Base-by-base conservation (phyloP, 257 asterid genomes). In the Lithospermum erythrorhizon region DNA sequence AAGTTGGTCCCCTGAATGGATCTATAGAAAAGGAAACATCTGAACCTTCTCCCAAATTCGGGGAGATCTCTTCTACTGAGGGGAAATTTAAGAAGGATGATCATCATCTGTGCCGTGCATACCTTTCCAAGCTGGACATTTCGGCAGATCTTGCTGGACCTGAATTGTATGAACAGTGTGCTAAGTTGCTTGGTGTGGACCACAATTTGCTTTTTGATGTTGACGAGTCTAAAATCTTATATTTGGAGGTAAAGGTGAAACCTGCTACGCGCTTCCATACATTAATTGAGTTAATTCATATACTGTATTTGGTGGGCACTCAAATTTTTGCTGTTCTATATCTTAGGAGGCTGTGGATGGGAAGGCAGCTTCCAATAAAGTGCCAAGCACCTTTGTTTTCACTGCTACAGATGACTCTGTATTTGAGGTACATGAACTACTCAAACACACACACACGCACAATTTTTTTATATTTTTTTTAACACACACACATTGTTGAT, bases 81-180 rank as follows among this genome's bases (percentile, higher is more conserved):
- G 73, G 74, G 63, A 37, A 70, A 48, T 74, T 75, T 1, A 41
- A 69, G 70, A 82, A 77, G 83, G 89, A 79, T 56, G 89, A 79
- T 24, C 61, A 52, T 17, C 67, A 25, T 55, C 64, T 73, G 62
- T 78, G 68, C 72, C 77, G 59, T 68, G 68, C 74, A 69, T 93
- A 89, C 79, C 81, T 93, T 24, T 78, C 90, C 62, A 89, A 78
- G 78, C 89, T 93, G 55, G 95, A 93, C 77, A 77, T 93, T 58
- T 93, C 99, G 58, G 80, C 74, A 2, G 97, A 84, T 64, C 99
- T 93, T 74, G 37, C 83, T 64, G 94, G 87, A 35, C 87, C 87
- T 23, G 94, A 83, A 64, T 65, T 93, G 77, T 78, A 75, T 65
- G 56, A 64, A 65, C 77, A 79, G 79, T 88, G 94, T 77, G 25